Evolutionary conservation across 164 flowering plant genomes (phyloP), one percentile per base, ranked within the genome.

Genomic region (Stephania yunnanensis): DNA sequence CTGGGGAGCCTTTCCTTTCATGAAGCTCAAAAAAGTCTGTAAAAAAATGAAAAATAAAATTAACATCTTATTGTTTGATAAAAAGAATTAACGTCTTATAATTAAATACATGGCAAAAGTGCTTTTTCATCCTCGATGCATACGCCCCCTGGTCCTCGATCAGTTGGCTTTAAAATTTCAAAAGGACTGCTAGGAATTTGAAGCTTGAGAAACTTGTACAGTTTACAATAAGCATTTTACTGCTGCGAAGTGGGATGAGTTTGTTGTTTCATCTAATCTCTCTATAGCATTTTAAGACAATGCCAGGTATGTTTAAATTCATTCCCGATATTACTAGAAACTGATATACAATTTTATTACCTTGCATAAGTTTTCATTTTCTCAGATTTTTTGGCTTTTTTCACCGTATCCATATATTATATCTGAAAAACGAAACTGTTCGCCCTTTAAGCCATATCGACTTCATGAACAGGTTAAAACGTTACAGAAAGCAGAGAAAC

Each of bases 1-100:
- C 75, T 85, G 84, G 63, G 97, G 95, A 79, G 90, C 85, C 78
- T 93, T 93, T 50, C 91, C 92, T 66, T 84, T 88, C 92, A 90
- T 87, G 79, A 90, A 93, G 73, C 82, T 83, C 82, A 88, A 74
- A 77, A 93, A 90, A 46, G 89, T 81, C 97, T 90, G 87, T 69
- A 46, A 61, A n/a, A 63, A 73, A 68, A 69, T 7, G 53, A 30
- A 74, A 70, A 71, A 70, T 71, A 53, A 46, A 2, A 12, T 36
- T 1, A 29, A 65, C 61, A 71, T 17, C 48, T 71, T 42, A 3
- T 48, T 10, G 13, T 6, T 8, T 13, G 10, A 15, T 66, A 65
- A 53, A 20, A 19, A 69, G 20, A 42, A 44, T 58, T 31, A 31
- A 73, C 20, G 48, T 22, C 13, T 25, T 17, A 22, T 22, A 46